A percentile compares a stretch with the other conserved stretches of the same genome.
Evolutionary conservation across 2,329 filamentous ascomycete species (phyloP).

Genomic region (Blastomyces percursus): DNA sequence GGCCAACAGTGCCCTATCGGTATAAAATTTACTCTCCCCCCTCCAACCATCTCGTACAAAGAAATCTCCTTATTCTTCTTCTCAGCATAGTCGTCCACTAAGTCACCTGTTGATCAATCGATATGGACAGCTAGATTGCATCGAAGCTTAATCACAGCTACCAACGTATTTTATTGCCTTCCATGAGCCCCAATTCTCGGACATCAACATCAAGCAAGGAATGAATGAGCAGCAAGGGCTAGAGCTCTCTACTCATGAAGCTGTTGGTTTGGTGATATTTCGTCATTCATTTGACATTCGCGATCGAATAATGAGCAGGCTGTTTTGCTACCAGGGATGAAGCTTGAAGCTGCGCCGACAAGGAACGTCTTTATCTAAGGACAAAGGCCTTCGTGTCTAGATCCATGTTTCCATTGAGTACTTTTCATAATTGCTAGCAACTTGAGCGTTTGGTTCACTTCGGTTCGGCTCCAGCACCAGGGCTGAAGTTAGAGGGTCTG

Average conservation of each 20-base stretch:
- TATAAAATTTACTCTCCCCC: neutral
- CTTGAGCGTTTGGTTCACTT: neutral
- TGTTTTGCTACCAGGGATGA: too few relatives aligned
- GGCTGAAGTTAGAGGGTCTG: neutral
- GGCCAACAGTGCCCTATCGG: neutral
- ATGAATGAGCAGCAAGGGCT: neutral
- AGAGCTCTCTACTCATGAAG: too few relatives aligned
- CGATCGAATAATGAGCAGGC: too few relatives aligned
- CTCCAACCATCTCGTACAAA: neutral
- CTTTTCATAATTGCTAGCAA: neutral
- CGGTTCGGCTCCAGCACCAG: neutral
- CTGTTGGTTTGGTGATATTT: too few relatives aligned
- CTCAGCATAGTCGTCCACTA: neutral
- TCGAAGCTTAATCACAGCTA: neutral
- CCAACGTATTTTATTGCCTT: neutral
- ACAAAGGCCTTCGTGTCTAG: neutral
- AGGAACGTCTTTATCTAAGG: neutral
- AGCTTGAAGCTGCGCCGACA: neutral
- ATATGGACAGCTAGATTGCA: neutral
- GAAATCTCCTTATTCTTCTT: neutral
- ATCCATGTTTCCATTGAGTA: neutral
- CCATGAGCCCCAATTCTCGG: neutral
- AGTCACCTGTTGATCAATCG: neutral
- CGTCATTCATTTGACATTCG: too few relatives aligned
- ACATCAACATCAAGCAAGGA: neutral